Conservation (phyloP, 164 flowering plant species). For the Malania oleifera region DNA sequence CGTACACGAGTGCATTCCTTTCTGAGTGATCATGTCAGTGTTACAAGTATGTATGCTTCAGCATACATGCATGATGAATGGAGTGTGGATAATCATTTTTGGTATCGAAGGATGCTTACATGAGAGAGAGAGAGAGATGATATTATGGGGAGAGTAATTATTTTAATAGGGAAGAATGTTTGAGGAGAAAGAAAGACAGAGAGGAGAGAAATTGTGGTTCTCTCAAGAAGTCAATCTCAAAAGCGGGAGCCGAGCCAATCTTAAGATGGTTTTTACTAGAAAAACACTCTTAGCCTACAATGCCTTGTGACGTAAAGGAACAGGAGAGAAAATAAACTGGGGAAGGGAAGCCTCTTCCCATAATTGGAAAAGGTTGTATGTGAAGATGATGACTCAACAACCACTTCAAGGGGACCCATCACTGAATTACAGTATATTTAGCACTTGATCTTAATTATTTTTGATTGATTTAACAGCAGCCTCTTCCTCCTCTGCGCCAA, state of each 20-base stretch:
- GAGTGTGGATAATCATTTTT: slow-evolving; percentile 25
- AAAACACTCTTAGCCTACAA: slow-evolving; percentile 5
- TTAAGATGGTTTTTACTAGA: slow-evolving; percentile 8
- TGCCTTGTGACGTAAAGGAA: slow-evolving; percentile 6
- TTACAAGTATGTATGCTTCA: background rate
- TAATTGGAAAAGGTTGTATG: slow-evolving; percentile 5
- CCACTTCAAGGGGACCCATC: slow-evolving; percentile 14
- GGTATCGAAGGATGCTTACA: slow-evolving; percentile 17
- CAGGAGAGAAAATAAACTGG: background rate
- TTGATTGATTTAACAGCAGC: background rate
- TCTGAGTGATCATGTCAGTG: background rate
- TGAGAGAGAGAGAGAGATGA: slow-evolving; percentile 14
- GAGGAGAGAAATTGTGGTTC: slow-evolving; percentile 6
- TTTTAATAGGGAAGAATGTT: slow-evolving; percentile 15
- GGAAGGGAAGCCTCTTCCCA: slow-evolving; percentile 6
- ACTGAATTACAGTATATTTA: background rate
- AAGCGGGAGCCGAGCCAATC: slow-evolving; percentile 8
- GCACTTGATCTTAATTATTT: slow-evolving; percentile 2
- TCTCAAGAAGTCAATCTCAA: slow-evolving; percentile 17
- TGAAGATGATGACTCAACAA: slow-evolving; percentile 23
- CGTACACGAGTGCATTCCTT: too few species aligned
- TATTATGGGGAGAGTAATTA: slow-evolving; percentile 22
- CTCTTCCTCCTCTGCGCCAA: background rate
- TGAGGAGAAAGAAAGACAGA: slow-evolving; percentile 4
- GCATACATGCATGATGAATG: background rate